Evolutionary conservation across 2,329 filamentous ascomycete genomes (phyloP).

Genomic region (Sporothrix schenckii): DNA sequence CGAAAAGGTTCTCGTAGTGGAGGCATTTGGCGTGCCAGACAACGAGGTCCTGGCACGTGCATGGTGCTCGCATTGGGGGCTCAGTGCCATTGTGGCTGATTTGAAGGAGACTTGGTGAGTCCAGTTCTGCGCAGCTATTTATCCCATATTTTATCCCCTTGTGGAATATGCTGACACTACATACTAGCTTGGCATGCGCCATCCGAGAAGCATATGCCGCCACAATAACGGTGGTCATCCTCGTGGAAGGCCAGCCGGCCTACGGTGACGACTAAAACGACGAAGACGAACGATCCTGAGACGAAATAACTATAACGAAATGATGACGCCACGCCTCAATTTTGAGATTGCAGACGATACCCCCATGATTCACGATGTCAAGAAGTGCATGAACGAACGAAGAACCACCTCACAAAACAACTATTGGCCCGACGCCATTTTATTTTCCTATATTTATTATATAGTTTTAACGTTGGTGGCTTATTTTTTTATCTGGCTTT

Average conservation of each 20-base stretch:
- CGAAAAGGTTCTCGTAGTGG: conserved; percentile 70
- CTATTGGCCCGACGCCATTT: conserved; percentile 13
- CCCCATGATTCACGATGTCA: background rate
- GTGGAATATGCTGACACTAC: conserved; percentile 20
- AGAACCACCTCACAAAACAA: background rate
- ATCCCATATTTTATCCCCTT: background rate
- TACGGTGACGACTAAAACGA: conserved; percentile 34
- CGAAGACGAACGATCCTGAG: background rate
- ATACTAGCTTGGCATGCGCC: conserved; percentile 66
- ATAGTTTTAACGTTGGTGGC: background rate
- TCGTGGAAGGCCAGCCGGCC: conserved; percentile 53
- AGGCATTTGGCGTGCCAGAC: conserved; percentile 72
- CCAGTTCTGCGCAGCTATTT: conserved; percentile 8
- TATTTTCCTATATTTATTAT: background rate
- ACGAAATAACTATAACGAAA: background rate
- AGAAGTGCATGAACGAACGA: background rate
- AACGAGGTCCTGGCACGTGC: conserved; percentile 76
- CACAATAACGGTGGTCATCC: conserved; percentile 70
- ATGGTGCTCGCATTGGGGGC: conserved; percentile 76
- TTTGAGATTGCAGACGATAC: background rate
- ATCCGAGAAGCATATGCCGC: conserved; percentile 76
- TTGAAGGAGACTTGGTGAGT: conserved; percentile 67
- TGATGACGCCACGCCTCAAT: conserved; percentile 8
- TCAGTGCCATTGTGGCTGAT: conserved; percentile 71
- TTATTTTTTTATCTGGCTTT: background rate